A percentile compares a stretch with the other conserved stretches of the same genome.
Conservation (phyloP, 1,284 basidiomycete genomes). For the Peniophora sp. region DNA sequence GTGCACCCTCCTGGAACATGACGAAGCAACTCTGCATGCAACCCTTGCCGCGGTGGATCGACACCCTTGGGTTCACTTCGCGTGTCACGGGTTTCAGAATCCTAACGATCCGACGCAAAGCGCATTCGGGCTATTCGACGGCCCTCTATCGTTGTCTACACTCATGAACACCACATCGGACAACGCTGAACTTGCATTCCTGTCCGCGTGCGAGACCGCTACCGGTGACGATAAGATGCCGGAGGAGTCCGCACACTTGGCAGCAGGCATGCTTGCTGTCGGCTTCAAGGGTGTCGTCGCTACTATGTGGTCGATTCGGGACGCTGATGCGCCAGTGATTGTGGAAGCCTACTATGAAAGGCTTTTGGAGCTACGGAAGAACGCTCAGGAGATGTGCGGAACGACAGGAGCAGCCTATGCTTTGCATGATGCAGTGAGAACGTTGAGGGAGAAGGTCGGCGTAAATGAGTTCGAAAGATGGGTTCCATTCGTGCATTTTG, state of each 20-base stretch:
- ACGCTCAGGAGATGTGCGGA: too few relatives aligned
- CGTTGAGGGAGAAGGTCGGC: too few relatives aligned
- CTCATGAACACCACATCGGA: background rate
- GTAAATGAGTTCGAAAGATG: too few relatives aligned
- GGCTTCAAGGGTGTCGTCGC: constrained; percentile 16
- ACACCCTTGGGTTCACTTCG: background rate
- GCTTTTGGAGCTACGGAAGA: background rate
- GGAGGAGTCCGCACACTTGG: constrained; percentile 12
- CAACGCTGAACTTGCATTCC: constrained; percentile 1
- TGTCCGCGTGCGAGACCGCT: constrained; percentile 17
- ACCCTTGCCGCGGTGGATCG: background rate
- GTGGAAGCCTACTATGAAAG: constrained; percentile 7
- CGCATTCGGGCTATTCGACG: constrained; percentile 1
- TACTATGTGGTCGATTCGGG: constrained; percentile 18
- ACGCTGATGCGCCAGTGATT: constrained; percentile 8
- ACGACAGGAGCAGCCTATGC: background rate
- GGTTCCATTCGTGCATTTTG: too few relatives aligned
- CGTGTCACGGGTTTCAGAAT: constrained; percentile 1
- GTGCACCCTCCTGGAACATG: constrained; percentile 9
- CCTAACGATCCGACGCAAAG: background rate
- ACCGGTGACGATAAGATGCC: constrained; percentile 1
- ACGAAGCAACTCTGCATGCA: background rate
- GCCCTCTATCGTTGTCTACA: background rate
- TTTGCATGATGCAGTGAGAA: too few relatives aligned
- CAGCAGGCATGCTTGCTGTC: constrained; percentile 16